These are phyloP conservation scores for Hericium rajendrae DNA, from an alignment of 768 basidiomycete species.

Conservation along the genomic window DNA sequence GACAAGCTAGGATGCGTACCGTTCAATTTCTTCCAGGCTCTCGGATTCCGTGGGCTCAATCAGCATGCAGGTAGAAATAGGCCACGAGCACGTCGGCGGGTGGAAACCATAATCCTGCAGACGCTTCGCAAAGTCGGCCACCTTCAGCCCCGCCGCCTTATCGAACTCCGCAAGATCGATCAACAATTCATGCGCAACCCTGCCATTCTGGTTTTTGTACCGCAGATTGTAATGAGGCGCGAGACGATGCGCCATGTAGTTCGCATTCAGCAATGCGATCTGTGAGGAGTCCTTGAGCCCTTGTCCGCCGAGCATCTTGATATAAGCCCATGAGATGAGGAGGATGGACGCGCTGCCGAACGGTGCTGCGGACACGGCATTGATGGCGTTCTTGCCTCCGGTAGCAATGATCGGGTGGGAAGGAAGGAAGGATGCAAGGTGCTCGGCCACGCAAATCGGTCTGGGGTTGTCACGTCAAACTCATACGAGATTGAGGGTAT, in stretches of 20 bases:
- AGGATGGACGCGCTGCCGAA: slow-evolving; percentile 94
- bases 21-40: slow-evolving; percentile 85
- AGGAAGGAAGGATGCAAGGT: slow-evolving; percentile 92
- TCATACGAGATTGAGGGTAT: too few species aligned
- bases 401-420: slow-evolving; percentile 67
- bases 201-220: slow-evolving; percentile 83
- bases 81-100: slow-evolving; percentile 98
- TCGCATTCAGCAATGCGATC: slow-evolving; percentile 86
- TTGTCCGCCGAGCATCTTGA: slow-evolving; percentile 97
- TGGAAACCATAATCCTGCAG: slow-evolving; percentile 95
- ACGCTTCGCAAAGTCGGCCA: slow-evolving; percentile 93
- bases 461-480: slow-evolving; percentile 22
- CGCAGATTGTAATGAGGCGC: slow-evolving; percentile 76
- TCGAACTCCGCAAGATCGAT: slow-evolving; percentile 96
- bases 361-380: slow-evolving; percentile 85
- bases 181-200: slow-evolving; percentile 92
- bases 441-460: slow-evolving; percentile 90
- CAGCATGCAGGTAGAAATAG: slow-evolving; percentile 92
- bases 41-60: slow-evolving; percentile 98
- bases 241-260: slow-evolving; percentile 92
- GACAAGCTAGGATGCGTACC: slow-evolving; percentile 30
- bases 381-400: slow-evolving; percentile 63
- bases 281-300: slow-evolving; percentile 83
- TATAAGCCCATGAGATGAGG: slow-evolving; percentile 97
- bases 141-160: slow-evolving; percentile 80